These are phyloP conservation scores for Umbelopsis ramanniana DNA, from an alignment of 192 early-diverging fungal species.

Conservation along the genomic window DNA sequence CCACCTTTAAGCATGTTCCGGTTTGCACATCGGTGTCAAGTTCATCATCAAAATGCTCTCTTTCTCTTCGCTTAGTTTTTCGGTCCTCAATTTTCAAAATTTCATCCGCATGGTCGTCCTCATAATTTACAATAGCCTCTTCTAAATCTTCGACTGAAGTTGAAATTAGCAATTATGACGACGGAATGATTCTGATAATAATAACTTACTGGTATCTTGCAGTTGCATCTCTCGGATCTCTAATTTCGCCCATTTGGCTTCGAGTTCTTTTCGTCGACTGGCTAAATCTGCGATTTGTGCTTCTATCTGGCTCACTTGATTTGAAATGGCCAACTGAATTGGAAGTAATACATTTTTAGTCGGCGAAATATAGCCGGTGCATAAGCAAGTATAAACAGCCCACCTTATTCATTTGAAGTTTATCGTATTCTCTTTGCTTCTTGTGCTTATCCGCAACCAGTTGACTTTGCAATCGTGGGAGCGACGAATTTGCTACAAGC, in stretches of 20 bases:
- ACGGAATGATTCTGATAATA: not conserved
- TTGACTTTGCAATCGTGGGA: constrained; percentile 23
- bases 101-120: constrained; percentile 36
- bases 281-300: constrained; percentile 51
- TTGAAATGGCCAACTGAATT: constrained; percentile 42
- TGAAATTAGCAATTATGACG: not conserved
- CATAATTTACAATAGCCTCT: constrained; percentile 45
- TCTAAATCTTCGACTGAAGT: constrained; percentile 51
- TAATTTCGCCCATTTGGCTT: constrained; percentile 47
- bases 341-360: not conserved
- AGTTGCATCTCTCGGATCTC: constrained; percentile 49
- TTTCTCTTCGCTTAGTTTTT: constrained; percentile 7
- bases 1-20: constrained; percentile 48
- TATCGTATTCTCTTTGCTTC: constrained; percentile 53
- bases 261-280: constrained; percentile 44
- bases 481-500: not conserved
- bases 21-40: constrained; percentile 38
- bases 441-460: constrained; percentile 55
- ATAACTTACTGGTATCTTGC: constrained; percentile 24
- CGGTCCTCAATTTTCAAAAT: constrained; percentile 17
- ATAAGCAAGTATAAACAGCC: not conserved
- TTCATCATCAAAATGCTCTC: constrained; percentile 5
- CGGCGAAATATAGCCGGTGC: not conserved
- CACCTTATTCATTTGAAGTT: constrained; percentile 57
- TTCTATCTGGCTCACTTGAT: constrained; percentile 53